phyloP scores from a whole-genome alignment of 1,139 yeast species.

The Sugiyamaella paludigena region DNA sequence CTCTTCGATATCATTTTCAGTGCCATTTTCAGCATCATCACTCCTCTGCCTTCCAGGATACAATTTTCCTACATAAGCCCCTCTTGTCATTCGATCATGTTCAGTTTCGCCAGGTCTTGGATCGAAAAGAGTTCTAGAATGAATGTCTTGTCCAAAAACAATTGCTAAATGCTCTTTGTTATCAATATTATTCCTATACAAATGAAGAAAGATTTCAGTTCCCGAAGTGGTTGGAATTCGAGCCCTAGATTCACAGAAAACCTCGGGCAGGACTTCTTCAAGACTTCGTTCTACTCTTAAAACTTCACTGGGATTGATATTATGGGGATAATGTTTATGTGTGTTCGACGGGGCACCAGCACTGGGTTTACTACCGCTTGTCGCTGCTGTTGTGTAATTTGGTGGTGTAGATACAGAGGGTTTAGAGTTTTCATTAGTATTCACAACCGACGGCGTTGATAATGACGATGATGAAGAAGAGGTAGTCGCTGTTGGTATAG shows the following conservation, averaged over 20 bases:
- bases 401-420: neutral
- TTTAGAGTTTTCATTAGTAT: neutral
- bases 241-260: conserved; percentile 89
- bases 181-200: conserved; percentile 83
- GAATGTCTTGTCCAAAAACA: conserved; percentile 89
- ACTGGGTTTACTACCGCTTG: neutral
- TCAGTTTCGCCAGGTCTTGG: conserved; percentile 71
- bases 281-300: conserved; percentile 24
- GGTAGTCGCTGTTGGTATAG: neutral
- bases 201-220: conserved; percentile 86
- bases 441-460: neutral
- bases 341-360: neutral
- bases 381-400: neutral
- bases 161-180: conserved; percentile 94
- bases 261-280: conserved; percentile 54
- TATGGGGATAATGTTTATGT: conserved; percentile 1
- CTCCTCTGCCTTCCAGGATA: conserved; percentile 67
- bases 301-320: conserved; percentile 4
- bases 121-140: conserved; percentile 70
- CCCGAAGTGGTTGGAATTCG: conserved; percentile 91
- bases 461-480: neutral
- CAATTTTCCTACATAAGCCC: conserved; percentile 88
- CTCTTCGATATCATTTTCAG: neutral
- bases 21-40: conserved; percentile 12
- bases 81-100: conserved; percentile 92